Conservation (phyloP, 2,329 filamentous ascomycete species). For the Pezicula rhizophila region DNA sequence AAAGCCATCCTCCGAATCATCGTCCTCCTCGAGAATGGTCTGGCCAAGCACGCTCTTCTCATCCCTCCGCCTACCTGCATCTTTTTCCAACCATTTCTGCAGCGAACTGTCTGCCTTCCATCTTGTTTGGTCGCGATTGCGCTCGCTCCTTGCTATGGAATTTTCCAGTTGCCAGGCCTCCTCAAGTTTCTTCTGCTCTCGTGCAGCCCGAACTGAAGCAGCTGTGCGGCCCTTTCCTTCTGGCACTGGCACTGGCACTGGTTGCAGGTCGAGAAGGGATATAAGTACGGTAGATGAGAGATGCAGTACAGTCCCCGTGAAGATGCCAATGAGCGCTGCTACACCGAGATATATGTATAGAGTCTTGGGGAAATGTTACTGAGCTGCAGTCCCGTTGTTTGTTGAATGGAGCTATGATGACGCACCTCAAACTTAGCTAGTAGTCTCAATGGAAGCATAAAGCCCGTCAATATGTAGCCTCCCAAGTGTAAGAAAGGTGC, state of each 20-base stretch:
- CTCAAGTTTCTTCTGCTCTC: constrained; percentile 20
- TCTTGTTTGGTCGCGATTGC: constrained; percentile 2
- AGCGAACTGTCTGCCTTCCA: constrained; percentile 8
- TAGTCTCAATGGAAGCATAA: constrained; percentile 19
- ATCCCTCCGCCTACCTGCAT: constrained; percentile 15
- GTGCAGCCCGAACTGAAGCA: constrained; percentile 17
- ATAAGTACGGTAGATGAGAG: constrained; percentile 49
- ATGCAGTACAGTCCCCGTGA: constrained; percentile 54
- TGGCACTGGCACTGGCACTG: constrained; percentile 9
- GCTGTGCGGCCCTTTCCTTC: constrained; percentile 16
- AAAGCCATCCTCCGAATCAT: constrained; percentile 41
- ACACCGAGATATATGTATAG: constrained; percentile 50
- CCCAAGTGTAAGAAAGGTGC: constrained; percentile 22
- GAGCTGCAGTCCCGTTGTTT: constrained; percentile 6
- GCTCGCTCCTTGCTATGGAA: constrained; percentile 7
- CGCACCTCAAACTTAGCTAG: constrained; percentile 26
- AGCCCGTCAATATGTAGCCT: constrained; percentile 12
- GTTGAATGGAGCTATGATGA: neutral
- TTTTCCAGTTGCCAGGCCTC: constrained; percentile 15
- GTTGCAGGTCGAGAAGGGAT: constrained; percentile 40
- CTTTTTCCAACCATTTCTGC: constrained; percentile 23
- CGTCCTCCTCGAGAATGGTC: constrained; percentile 68
- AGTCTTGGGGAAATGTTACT: constrained; percentile 25
- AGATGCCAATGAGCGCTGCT: constrained; percentile 60
- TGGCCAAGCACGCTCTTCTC: constrained; percentile 49